Conservation (phyloP, 1,284 basidiomycete species). For the Ganoderma resinaceum region DNA sequence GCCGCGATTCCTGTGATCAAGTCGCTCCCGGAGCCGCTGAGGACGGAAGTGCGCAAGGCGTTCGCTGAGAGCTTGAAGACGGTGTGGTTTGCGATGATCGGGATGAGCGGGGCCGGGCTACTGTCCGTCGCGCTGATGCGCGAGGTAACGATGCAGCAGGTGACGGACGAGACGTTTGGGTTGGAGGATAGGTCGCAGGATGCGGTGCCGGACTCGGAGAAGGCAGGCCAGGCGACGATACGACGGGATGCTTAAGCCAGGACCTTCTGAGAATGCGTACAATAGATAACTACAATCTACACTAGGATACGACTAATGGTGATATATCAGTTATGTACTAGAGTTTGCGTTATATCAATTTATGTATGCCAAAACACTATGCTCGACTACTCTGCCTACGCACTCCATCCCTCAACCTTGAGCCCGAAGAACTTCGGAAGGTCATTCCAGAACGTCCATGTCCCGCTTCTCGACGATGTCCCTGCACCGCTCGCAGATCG, state of each 20-base stretch:
- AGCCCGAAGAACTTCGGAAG: constrained; percentile 7
- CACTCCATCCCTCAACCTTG: constrained; percentile 9
- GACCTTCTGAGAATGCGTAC: too few relatives aligned
- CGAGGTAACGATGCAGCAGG: constrained; percentile 26
- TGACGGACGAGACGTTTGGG: constrained; percentile 21
- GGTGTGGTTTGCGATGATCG: constrained; percentile 40
- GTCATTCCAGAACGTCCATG: constrained; percentile 6
- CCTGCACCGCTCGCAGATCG: constrained; percentile 12
- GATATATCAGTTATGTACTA: background rate
- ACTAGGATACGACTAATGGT: background rate
- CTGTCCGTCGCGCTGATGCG: constrained; percentile 16
- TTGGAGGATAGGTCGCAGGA: background rate
- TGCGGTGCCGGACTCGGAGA: background rate
- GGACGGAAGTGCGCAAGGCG: constrained; percentile 36
- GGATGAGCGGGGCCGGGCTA: constrained; percentile 35
- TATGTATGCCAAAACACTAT: background rate
- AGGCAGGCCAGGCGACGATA: background rate
- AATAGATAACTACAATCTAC: background rate
- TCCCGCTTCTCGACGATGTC: constrained; percentile 13
- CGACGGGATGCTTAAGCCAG: background rate
- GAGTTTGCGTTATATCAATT: background rate
- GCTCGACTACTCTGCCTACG: background rate
- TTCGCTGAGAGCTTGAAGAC: constrained; percentile 38
- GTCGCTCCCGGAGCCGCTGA: constrained; percentile 32
- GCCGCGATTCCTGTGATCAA: constrained; percentile 40